Evolutionary conservation across 2,329 filamentous ascomycete species (phyloP), one percentile per base, ranked within the genome.

Genomic region (Dactylellina haptotyla): DNA sequence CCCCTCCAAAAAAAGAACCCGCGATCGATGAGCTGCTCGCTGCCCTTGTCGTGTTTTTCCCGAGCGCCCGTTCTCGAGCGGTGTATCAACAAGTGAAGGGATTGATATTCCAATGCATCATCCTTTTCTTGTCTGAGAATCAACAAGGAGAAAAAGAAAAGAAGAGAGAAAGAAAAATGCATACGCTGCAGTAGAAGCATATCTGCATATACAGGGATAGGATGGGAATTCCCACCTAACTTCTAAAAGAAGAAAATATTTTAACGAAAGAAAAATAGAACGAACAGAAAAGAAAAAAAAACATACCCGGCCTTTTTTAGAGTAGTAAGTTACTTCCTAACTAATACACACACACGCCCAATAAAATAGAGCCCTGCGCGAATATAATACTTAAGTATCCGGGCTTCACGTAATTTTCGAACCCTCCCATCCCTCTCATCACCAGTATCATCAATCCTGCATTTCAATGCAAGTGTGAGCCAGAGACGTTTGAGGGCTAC

Each of bases 341-440:
- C n/a, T 8, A 34, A n/a, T 4, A 20, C 30, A n/a, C 14, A 34
- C 23, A 30, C 12, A 30, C 12, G n/a, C 37, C 20, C 37, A 46
- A 51, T 18, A 62, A 39, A 48, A 46, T 56, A 32, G 32, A 30
- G 43, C 41, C 45, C 39, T 65, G 67, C 58, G 67, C 53, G 67
- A 65, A 65, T 72, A 72, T 72, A 59, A 72, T 72, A 71, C 59
- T 65, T 72, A 65, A 72, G 59, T 59, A 58, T 64, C 58, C 41
- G 25, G 48, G 20, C 48, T 51, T 59, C 53, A 53, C 43, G 54
- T 39, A 45, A 57, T 45, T 43, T 20, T 43, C 37, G 25, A 23
- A 41, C 32, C 30, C 51, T 61, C 53, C 34, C 25, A 50, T 54
- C 46, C 53, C 37, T 46, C 30, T 37, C 61, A 66, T 66, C 67